A percentile compares a stretch with the other conserved stretches of the same genome.
Conservation (phyloP, 2,329 filamentous ascomycete genomes). For the Paracorniculantispora psalliotae region DNA sequence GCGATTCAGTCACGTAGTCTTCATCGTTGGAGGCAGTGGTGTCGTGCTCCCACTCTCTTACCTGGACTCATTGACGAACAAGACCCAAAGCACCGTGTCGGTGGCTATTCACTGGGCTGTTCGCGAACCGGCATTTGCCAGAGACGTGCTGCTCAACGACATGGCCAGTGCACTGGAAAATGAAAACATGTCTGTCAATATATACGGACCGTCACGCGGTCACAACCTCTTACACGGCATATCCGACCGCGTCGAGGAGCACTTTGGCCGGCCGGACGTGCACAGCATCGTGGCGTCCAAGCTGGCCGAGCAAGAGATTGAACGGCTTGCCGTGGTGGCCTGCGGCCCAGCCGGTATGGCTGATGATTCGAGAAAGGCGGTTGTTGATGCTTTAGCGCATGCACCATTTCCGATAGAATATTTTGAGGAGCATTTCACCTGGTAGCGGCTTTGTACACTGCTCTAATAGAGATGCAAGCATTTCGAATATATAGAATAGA, state of each 20-base stretch:
- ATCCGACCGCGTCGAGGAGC: conserved; percentile 17
- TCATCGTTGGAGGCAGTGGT: conserved; percentile 42
- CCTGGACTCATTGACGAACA: conserved; percentile 23
- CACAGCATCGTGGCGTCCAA: conserved; percentile 26
- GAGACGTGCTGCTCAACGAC: conserved; percentile 30
- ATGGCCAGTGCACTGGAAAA: conserved; percentile 25
- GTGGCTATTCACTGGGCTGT: conserved; percentile 39
- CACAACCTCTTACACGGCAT: conserved; percentile 12
- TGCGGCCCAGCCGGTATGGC: conserved; percentile 42
- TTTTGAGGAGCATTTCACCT: conserved; percentile 40
- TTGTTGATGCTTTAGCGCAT: conserved; percentile 26
- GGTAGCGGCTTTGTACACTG: conserved; percentile 24
- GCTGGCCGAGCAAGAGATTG: conserved; percentile 17
- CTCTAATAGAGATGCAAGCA: too few species aligned
- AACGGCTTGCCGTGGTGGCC: conserved; percentile 36
- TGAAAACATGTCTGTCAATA: conserved; percentile 28
- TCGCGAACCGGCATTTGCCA: conserved; percentile 34
- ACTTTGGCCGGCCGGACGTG: conserved; percentile 30
- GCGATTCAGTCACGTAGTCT: conserved; percentile 35
- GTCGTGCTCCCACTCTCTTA: conserved; percentile 40
- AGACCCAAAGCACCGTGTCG: not conserved
- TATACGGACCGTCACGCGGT: conserved; percentile 30
- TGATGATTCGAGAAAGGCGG: conserved; percentile 36
- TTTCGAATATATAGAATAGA: not conserved
- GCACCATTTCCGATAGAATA: conserved; percentile 31